phyloP scores from a whole-genome alignment of 768 basidiomycete genomes.

The Kwoniella bestiolae region DNA sequence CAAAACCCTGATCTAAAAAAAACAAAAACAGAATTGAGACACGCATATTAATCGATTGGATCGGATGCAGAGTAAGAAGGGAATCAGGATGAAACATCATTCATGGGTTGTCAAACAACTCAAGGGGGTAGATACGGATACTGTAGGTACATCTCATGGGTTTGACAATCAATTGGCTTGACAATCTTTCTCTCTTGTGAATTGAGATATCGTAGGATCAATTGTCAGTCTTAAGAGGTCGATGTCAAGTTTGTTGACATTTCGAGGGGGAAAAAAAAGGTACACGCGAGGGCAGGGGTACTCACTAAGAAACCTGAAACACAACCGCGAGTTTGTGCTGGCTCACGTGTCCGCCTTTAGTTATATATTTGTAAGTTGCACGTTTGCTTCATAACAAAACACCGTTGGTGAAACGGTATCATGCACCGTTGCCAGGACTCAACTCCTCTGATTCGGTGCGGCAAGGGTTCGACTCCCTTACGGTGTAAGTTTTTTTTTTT shows the following conservation, averaged over 20 bases:
- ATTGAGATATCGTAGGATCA: too few relatives aligned
- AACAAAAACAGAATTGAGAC: too few relatives aligned
- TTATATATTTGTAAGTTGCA: too few relatives aligned
- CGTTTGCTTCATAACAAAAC: neutral
- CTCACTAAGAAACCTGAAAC: neutral
- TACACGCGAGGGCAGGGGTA: conserved; percentile 6
- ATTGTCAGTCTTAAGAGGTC: too few relatives aligned
- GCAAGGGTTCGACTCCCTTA: conserved; percentile 36
- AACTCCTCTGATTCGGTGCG: conserved; percentile 20
- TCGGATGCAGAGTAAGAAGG: too few relatives aligned
- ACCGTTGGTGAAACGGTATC: conserved; percentile 37
- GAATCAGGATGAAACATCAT: too few relatives aligned
- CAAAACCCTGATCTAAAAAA: too few relatives aligned
- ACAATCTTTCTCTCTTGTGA: neutral
- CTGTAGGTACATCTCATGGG: neutral
- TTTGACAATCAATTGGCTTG: neutral
- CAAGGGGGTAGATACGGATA: too few relatives aligned
- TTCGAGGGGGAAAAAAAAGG: neutral
- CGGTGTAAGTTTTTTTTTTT: conserved; percentile 22
- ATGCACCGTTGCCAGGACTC: conserved; percentile 27
- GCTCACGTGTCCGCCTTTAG: too few relatives aligned
- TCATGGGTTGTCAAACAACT: too few relatives aligned
- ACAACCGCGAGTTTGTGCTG: neutral
- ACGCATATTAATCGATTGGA: too few relatives aligned
- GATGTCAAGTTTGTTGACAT: neutral